Evolutionary conservation across 192 early-diverging fungal genomes (phyloP).

Genomic region (Entophlyctis helioformis): DNA sequence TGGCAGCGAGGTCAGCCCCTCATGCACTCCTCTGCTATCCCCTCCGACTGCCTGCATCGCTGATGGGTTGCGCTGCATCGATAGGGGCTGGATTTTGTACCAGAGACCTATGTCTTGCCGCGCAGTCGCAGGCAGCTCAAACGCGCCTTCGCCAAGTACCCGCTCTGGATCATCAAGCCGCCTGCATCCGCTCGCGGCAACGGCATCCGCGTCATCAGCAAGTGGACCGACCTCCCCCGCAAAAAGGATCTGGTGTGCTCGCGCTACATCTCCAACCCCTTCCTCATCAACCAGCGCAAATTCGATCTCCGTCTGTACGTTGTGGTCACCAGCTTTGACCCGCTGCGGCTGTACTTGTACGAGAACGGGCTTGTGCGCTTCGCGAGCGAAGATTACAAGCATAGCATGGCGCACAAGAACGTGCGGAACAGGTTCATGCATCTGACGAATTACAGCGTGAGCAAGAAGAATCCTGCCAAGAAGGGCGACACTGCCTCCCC

Average conservation of each 20-base stretch:
- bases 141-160: conserved; percentile 11
- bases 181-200: conserved; percentile 35
- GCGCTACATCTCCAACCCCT: conserved; percentile 24
- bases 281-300: conserved; percentile 26
- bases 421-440: conserved; percentile 27
- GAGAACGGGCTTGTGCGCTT: conserved; percentile 27
- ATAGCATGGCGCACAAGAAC: not conserved
- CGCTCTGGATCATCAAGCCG: conserved; percentile 36
- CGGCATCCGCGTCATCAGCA: conserved; percentile 26
- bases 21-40: no score
- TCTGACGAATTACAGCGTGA: conserved; percentile 36
- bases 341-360: conserved; percentile 23
- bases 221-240: conserved; percentile 18
- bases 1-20: no score
- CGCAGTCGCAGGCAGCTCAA: conserved; percentile 11
- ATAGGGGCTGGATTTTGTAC: conserved; percentile 18
- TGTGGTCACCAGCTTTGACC: conserved; percentile 31
- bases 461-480: conserved; percentile 13
- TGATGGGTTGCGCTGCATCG: no score
- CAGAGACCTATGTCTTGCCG: conserved; percentile 30
- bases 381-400: conserved; percentile 15
- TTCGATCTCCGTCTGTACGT: conserved; percentile 35
- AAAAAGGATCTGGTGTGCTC: conserved; percentile 24
- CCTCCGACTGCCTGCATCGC: no score
- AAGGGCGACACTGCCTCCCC: no score